Percentiles rank a stretch among this genome's conserved stretches.
Conservation (phyloP, 1,139 yeast genomes). For the Geotrichum aggregatum region DNA sequence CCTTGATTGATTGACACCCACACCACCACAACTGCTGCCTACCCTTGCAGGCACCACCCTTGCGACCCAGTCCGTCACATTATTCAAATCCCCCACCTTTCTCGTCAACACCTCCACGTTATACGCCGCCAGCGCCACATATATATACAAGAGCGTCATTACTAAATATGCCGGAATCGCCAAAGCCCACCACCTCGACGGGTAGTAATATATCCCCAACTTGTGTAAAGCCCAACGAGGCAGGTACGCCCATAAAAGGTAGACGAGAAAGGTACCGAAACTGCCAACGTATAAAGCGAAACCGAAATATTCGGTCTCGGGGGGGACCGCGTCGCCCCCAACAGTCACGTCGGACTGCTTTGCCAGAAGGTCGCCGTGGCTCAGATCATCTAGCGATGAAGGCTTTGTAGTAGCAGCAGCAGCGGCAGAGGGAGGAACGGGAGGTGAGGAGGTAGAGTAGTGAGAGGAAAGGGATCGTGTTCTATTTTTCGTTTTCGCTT, state of each 20-base stretch:
- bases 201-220: conserved; percentile 66
- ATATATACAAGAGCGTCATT: conserved; percentile 65
- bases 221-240: conserved; percentile 53
- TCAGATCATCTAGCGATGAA: not conserved
- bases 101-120: conserved; percentile 70
- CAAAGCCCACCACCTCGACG: conserved; percentile 83
- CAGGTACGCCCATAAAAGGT: conserved; percentile 65
- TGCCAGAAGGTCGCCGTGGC: conserved; percentile 39
- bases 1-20: not conserved
- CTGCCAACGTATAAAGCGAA: conserved; percentile 70
- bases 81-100: conserved; percentile 53
- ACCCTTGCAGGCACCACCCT: conserved; percentile 42
- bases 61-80: conserved; percentile 66
- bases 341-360: conserved; percentile 73
- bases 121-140: conserved; percentile 64
- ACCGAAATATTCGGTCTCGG: conserved; percentile 76
- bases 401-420: too few species aligned
- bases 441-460: not conserved
- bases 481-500: too few species aligned
- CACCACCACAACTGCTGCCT: not conserved
- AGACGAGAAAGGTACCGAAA: conserved; percentile 48
- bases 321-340: conserved; percentile 56
- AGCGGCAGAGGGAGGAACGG: not conserved
- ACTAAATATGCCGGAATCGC: conserved; percentile 69
- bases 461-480: too few species aligned